Evolutionary conservation across 108 stramenopile genomes (phyloP).

Genomic region (Schizochytrium sp.): DNA sequence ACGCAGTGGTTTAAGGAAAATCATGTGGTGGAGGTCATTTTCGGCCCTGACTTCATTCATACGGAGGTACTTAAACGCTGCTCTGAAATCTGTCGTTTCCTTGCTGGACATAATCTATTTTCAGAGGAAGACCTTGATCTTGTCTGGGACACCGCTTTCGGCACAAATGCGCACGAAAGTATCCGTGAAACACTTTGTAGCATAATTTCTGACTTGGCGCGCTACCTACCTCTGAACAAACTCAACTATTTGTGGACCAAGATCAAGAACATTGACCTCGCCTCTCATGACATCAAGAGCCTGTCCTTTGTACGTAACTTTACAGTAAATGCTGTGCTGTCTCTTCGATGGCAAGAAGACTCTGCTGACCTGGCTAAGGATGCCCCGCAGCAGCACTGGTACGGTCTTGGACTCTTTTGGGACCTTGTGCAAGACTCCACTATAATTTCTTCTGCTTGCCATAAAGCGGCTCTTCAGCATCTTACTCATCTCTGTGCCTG

Average conservation of each 20-base stretch:
- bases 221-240: not conserved
- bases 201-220: conserved; percentile 27
- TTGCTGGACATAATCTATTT: conserved; percentile 1
- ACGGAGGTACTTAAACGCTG: conserved; percentile 46
- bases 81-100: conserved; percentile 36
- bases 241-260: conserved; percentile 29
- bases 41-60: conserved; percentile 46
- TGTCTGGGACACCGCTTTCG: conserved; percentile 31
- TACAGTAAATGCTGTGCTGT: conserved; percentile 31
- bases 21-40: conserved; percentile 14
- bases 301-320: conserved; percentile 18
- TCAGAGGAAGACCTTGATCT: conserved; percentile 19
- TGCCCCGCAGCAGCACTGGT: not conserved
- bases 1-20: conserved; percentile 20
- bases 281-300: conserved; percentile 5
- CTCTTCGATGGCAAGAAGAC: not conserved
- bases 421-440: conserved; percentile 31
- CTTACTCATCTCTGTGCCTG: conserved; percentile 54
- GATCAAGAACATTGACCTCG: not conserved
- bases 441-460: not conserved
- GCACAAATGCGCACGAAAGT: conserved; percentile 9
- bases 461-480: conserved; percentile 42
- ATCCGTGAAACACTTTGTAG: conserved; percentile 29
- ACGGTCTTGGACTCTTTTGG: conserved; percentile 24
- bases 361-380: not conserved